Evolutionary conservation across 345 rosid species (phyloP).

Genomic region (Combretum micranthum): DNA sequence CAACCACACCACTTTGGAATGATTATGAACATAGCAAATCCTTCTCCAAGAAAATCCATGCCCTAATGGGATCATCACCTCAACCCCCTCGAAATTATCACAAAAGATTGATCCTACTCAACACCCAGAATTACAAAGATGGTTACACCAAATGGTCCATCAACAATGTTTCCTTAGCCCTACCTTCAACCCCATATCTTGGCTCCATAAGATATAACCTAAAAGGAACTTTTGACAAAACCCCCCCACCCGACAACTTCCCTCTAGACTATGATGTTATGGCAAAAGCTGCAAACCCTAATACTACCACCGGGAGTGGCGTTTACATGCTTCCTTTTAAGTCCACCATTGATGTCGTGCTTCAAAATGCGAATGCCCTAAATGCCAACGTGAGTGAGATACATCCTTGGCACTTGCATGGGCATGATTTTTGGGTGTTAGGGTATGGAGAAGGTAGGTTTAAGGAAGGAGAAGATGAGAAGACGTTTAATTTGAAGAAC

Average conservation of each 20-base stretch:
- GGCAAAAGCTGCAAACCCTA: constrained; percentile 39
- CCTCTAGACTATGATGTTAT: constrained; percentile 33
- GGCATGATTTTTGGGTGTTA: constrained; percentile 81
- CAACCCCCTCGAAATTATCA: constrained; percentile 27
- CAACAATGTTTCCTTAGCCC: constrained; percentile 55
- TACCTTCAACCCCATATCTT: constrained; percentile 72
- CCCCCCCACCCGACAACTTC: constrained; percentile 38
- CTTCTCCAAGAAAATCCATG: constrained; percentile 29
- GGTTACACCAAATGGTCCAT: constrained; percentile 62
- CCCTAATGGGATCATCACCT: constrained; percentile 30
- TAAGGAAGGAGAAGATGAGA: constrained; percentile 16
- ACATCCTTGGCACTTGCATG: constrained; percentile 91
- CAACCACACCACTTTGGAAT: constrained; percentile 56
- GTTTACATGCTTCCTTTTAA: constrained; percentile 37
- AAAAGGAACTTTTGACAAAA: constrained; percentile 19
- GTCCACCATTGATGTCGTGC: constrained; percentile 60
- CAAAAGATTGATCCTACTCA: constrained; percentile 50
- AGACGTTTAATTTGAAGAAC: constrained; percentile 44
- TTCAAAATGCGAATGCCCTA: constrained; percentile 64
- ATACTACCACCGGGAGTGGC: constrained; percentile 42
- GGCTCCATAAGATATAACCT: constrained; percentile 52
- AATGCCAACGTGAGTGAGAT: constrained; percentile 39
- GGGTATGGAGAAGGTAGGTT: constrained; percentile 78
- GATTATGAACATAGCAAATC: constrained; percentile 44
- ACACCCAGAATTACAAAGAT: constrained; percentile 55